Evolutionary conservation across 495 filamentous ascomycete genomes (phyloP).

Genomic region (Penicillium flavigenum): DNA sequence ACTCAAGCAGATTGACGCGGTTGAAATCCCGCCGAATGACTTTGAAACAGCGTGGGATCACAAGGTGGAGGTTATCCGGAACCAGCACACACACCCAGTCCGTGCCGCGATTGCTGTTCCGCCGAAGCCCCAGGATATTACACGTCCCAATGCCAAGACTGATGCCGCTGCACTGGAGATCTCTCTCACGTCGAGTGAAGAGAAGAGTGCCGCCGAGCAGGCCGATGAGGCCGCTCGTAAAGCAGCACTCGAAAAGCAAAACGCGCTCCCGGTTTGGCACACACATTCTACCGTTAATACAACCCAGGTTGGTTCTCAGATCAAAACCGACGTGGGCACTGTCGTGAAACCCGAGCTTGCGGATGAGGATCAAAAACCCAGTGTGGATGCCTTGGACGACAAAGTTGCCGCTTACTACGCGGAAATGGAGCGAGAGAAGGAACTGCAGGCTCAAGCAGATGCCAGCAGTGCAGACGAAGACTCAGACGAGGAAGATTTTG

Average conservation of each 20-base stretch:
- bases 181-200: slow-evolving; percentile 68
- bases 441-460: slow-evolving; percentile 47
- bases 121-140: slow-evolving; percentile 58
- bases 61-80: slow-evolving; percentile 50
- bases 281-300: slow-evolving; percentile 74
- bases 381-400: slow-evolving; percentile 45
- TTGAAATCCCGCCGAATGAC: slow-evolving; percentile 79
- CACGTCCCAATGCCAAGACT: slow-evolving; percentile 65
- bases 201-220: slow-evolving; percentile 72
- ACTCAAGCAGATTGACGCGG: slow-evolving; percentile 79
- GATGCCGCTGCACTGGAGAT: slow-evolving; percentile 73
- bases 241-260: slow-evolving; percentile 74
- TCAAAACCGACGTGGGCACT: slow-evolving; percentile 40
- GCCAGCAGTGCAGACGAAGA: slow-evolving; percentile 48
- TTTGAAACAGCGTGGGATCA: slow-evolving; percentile 74
- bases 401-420: slow-evolving; percentile 54
- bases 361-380: slow-evolving; percentile 57
- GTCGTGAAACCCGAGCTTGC: slow-evolving; percentile 48
- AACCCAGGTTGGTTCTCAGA: slow-evolving; percentile 18
- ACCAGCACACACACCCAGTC: slow-evolving; percentile 55
- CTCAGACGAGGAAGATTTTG: slow-evolving; percentile 51
- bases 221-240: slow-evolving; percentile 70
- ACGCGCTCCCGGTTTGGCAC: slow-evolving; percentile 87
- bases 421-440: slow-evolving; percentile 51
- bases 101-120: slow-evolving; percentile 46